These are phyloP conservation scores for Solanum virginianum DNA, from an alignment of 257 asterid species.

Conservation along the genomic window DNA sequence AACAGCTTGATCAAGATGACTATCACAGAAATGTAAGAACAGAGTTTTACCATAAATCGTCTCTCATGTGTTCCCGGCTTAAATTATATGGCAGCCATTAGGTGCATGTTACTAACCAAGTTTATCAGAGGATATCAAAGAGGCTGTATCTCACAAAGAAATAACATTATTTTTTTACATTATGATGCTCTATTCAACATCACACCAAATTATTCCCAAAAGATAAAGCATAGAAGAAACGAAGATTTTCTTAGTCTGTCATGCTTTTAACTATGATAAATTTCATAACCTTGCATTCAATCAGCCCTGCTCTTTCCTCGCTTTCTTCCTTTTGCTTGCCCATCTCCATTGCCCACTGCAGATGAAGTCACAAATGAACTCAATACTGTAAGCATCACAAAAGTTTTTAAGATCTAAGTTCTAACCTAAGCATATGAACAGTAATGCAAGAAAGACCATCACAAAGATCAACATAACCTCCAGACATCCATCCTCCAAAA, in stretches of 20 bases:
- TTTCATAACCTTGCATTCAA: conserved; percentile 64
- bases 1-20: background rate
- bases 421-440: background rate
- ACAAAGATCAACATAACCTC: background rate
- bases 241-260: background rate
- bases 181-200: background rate
- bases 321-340: conserved; percentile 25
- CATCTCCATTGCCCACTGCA: conserved; percentile 13
- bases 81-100: background rate
- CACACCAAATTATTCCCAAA: background rate
- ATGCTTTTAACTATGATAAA: background rate
- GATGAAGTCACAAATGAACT: background rate
- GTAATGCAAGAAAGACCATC: background rate
- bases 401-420: background rate
- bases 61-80: background rate
- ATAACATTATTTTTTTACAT: background rate
- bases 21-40: background rate
- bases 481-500: background rate
- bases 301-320: conserved; percentile 32
- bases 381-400: background rate
- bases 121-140: background rate
- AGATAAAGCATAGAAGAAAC: background rate
- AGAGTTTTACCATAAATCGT: background rate
- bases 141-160: background rate
- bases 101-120: background rate